These are phyloP conservation scores for Inga leiocalycina DNA, from an alignment of 306 rosid genomes.

Conservation along the genomic window DNA sequence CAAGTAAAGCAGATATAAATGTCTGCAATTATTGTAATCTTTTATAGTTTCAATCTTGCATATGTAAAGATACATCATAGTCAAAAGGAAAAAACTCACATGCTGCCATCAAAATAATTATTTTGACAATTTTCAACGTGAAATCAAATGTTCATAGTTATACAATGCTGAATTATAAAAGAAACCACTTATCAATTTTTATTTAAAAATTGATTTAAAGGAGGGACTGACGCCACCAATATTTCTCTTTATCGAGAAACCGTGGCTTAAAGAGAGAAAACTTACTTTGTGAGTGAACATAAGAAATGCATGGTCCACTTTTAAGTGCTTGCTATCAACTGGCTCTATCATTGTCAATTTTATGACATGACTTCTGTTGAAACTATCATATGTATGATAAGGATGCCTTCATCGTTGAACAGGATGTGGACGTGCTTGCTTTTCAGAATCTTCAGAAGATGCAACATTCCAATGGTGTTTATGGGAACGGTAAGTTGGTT, in stretches of 20 bases:
- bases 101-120: not conserved
- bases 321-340: not conserved
- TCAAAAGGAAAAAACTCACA: not conserved
- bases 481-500: constrained; percentile 57
- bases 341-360: not conserved
- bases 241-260: not conserved
- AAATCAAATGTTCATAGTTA: not conserved
- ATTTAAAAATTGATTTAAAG: not conserved
- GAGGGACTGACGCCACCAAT: not conserved
- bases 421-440: constrained; percentile 79
- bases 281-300: not conserved
- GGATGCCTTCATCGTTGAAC: constrained; percentile 18
- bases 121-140: not conserved
- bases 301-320: not conserved
- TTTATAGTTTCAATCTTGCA: not conserved
- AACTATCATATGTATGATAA: not conserved
- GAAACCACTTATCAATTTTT: not conserved
- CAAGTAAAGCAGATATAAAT: not conserved
- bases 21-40: not conserved
- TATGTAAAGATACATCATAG: not conserved
- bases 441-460: constrained; percentile 53
- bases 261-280: not conserved
- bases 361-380: not conserved
- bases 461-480: constrained; percentile 66
- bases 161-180: not conserved